These are phyloP conservation scores for Saccharomyces hybrid DNA, from an alignment of 1,139 yeast species.

Conservation along the genomic window DNA sequence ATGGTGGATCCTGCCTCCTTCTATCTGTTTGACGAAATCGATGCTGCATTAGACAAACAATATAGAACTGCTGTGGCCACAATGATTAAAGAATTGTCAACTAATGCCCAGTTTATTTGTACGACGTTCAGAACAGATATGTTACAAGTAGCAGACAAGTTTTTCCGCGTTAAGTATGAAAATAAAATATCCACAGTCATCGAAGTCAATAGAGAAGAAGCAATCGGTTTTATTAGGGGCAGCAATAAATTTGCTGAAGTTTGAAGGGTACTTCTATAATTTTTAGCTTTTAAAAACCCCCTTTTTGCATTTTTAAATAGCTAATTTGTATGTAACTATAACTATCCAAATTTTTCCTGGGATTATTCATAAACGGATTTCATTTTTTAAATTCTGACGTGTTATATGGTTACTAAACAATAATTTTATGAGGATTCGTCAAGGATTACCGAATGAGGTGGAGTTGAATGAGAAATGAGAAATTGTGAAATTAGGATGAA, in stretches of 20 bases:
- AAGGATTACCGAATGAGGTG: too few species aligned
- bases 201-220: conserved; percentile 65
- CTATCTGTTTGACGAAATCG: conserved; percentile 91
- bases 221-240: conserved; percentile 74
- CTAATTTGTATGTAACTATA: not conserved
- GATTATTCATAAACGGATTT: too few species aligned
- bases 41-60: conserved; percentile 90
- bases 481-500: too few species aligned
- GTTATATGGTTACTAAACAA: not conserved
- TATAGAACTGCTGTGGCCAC: conserved; percentile 84
- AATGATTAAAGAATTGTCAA: conserved; percentile 58
- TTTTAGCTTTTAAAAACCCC: too few species aligned
- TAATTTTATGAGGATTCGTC: not conserved
- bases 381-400: too few species aligned
- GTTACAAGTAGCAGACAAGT: conserved; percentile 78
- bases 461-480: too few species aligned
- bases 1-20: conserved; percentile 96
- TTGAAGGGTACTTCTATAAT: not conserved
- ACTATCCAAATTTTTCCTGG: not conserved
- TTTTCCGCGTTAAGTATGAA: conserved; percentile 79
- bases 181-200: conserved; percentile 77
- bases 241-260: conserved; percentile 23
- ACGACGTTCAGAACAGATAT: conserved; percentile 94
- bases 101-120: conserved; percentile 80
- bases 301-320: not conserved